Evolutionary conservation across 2,329 filamentous ascomycete species (phyloP).

Genomic region (Aspergillus glaucus): DNA sequence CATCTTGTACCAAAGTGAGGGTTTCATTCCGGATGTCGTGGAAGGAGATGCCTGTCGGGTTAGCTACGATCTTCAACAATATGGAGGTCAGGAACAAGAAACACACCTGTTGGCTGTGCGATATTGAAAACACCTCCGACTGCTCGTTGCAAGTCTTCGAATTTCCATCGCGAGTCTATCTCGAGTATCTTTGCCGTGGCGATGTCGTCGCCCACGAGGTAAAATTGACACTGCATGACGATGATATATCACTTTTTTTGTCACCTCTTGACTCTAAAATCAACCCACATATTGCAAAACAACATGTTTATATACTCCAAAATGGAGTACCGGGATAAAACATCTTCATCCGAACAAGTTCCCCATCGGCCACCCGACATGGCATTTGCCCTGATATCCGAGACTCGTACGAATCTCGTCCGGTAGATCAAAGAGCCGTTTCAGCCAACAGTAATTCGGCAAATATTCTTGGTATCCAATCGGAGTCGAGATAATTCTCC

Average conservation of each 20-base stretch:
- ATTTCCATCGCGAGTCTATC: conserved; percentile 40
- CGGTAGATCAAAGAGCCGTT: no score
- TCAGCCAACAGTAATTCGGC: no score
- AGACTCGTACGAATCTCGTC: no score
- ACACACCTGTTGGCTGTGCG: conserved; percentile 41
- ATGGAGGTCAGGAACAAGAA: not conserved
- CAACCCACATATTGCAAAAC: not conserved
- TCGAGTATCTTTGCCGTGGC: conserved; percentile 46
- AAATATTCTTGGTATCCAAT: no score
- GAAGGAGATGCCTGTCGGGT: conserved; percentile 9
- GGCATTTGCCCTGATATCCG: no score
- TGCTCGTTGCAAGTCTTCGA: conserved; percentile 50
- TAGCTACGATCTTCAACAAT: not conserved
- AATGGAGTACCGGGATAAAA: not conserved
- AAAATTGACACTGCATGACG: conserved; percentile 5
- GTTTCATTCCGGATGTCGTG: conserved; percentile 2
- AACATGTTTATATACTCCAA: not conserved
- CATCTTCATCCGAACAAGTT: not conserved
- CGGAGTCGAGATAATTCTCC: no score
- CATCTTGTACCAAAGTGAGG: conserved; percentile 4
- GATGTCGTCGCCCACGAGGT: conserved; percentile 14
- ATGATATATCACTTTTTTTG: not conserved
- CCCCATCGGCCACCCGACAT: not conserved
- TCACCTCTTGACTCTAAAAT: not conserved
- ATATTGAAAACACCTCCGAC: conserved; percentile 44